Base-by-base conservation (phyloP, 192 early-diverging fungal species). In the Gorgonomyces haynaldii region DNA sequence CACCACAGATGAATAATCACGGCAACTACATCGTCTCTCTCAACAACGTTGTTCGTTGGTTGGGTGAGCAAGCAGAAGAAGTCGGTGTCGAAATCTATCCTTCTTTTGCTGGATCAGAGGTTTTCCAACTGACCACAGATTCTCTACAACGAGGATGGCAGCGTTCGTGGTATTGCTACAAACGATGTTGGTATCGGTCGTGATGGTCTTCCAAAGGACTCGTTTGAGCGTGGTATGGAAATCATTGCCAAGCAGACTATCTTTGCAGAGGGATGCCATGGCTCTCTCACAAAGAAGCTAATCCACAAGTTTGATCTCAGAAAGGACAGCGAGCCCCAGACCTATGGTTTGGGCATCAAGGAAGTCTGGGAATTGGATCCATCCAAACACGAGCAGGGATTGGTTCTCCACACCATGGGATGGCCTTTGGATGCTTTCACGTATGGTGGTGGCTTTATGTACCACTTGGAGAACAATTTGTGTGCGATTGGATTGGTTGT, bases 261-360 rank as follows among this genome's bases (percentile, higher is more conserved):
- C 25, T 91, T 98, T 69, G 95, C 88, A 22, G 95, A 98, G 61
- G 95, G 95, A 20, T 98, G 95, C 65, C 95, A 98, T 55, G 92
- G 95, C 10, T 86, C 84, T 31, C 72, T 98, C 25, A 84, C 91
- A 36, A 98, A 98, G 69, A 74, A 84, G 42, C 61, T 96, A 46
- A 79, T 87, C 57, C 64, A 73, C 52, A 85, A 91, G 61, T 90
- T 93, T 57, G 80, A 84, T 61, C 67, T 98, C 45, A 77, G 95
- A 21, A 79, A 91, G 21, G 84, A 95, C 34, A 70, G 68, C 36
- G 66, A 87, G 45, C 83, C 78, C 32, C 95, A 98, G 70, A 89
- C 88, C 0, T 98, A 98, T 51, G 95, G 85, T 9, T 72, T 98
- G 35, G 95, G 95, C 6, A 58, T 98, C 45, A 98, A 98, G 70